Evolutionary conservation across 768 basidiomycete species (phyloP).

Genomic region (Termitomyces sp.): DNA sequence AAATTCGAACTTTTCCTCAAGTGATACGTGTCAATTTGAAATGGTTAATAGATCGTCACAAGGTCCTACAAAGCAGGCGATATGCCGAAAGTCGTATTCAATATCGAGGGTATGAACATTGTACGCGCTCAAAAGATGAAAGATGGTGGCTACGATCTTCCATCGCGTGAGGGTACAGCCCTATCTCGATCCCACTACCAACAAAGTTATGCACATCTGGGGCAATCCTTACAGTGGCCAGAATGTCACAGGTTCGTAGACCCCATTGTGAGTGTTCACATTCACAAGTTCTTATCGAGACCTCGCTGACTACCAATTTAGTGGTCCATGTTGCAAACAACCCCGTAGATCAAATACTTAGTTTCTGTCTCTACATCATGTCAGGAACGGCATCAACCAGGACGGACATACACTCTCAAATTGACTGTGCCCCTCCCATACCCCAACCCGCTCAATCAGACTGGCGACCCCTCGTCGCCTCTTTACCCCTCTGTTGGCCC

Average conservation of each 20-base stretch:
- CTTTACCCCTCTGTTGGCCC: conserved; percentile 11
- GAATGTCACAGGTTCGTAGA: conserved; percentile 12
- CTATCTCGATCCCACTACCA: conserved; percentile 15
- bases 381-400: conserved; percentile 9
- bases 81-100: conserved; percentile 14
- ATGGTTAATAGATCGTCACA: not conserved
- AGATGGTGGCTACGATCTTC: conserved; percentile 15
- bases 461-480: conserved; percentile 12
- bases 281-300: not conserved
- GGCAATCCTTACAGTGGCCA: conserved; percentile 14
- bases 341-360: conserved; percentile 17
- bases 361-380: conserved; percentile 4
- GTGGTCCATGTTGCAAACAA: conserved; percentile 18
- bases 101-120: conserved; percentile 16
- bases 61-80: conserved; percentile 17
- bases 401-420: conserved; percentile 12
- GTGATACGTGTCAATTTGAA: not conserved
- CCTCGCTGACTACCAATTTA: not conserved
- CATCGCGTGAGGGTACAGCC: conserved; percentile 15
- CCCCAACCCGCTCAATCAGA: conserved; percentile 18
- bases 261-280: not conserved
- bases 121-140: conserved; percentile 12
- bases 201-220: conserved; percentile 17
- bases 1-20: not conserved
- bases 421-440: conserved; percentile 16